These are phyloP conservation scores for Entelexis paramagnoliae DNA, from an alignment of 1,139 yeast species.

Conservation along the genomic window DNA sequence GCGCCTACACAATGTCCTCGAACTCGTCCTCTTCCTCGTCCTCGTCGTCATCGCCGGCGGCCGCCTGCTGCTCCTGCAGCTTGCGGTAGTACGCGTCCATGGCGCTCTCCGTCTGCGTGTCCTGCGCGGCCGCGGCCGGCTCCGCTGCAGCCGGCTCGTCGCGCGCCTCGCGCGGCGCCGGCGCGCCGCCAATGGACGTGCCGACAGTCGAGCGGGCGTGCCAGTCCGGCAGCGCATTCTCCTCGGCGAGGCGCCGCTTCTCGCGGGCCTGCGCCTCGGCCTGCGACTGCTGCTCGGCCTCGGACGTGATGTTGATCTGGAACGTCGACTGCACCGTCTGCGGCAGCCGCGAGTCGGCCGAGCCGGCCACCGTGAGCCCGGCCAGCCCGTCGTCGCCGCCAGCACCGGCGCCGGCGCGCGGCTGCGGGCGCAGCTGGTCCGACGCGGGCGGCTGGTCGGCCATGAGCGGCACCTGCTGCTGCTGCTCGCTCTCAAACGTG, in stretches of 20 bases:
- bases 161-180: conserved; percentile 24
- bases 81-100: conserved; percentile 73
- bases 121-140: conserved; percentile 40
- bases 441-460: conserved; percentile 31
- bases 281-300: conserved; percentile 59
- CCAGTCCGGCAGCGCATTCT: conserved; percentile 96
- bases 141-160: conserved; percentile 29
- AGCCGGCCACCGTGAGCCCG: conserved; percentile 23
- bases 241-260: conserved; percentile 53
- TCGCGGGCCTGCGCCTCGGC: conserved; percentile 52
- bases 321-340: conserved; percentile 43
- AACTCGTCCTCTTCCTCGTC: conserved; percentile 49
- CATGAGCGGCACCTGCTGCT: conserved; percentile 77
- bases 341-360: conserved; percentile 24
- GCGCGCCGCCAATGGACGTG: conserved; percentile 27
- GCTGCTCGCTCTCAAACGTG: conserved; percentile 69
- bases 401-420: conserved; percentile 19
- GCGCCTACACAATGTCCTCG: conserved; percentile 34
- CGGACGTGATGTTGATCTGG: conserved; percentile 85
- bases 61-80: conserved; percentile 40
- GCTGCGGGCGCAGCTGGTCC: conserved; percentile 23
- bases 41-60: conserved; percentile 40
- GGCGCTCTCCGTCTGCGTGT: conserved; percentile 33
- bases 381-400: conserved; percentile 1
- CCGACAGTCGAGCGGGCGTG: conserved; percentile 87